These are phyloP conservation scores for Chaetomidium leptoderma DNA, from an alignment of 495 filamentous ascomycete genomes.

Conservation along the genomic window DNA sequence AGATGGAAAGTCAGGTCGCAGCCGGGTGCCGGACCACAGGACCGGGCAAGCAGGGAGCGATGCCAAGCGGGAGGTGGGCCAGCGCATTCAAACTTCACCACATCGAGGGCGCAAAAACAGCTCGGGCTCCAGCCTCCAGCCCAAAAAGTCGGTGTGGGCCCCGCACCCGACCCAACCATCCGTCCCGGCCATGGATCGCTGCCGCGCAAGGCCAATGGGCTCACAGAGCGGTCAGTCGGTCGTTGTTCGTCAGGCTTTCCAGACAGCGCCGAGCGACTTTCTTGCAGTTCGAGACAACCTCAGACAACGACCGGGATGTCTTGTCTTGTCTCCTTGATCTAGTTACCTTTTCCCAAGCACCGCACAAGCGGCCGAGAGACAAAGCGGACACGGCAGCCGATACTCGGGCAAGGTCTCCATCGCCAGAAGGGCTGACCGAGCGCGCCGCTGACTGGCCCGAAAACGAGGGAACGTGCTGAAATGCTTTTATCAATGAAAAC, in stretches of 20 bases:
- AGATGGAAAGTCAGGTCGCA: slow-evolving; percentile 10
- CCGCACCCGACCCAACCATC: slow-evolving; percentile 6
- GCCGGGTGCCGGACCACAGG: slow-evolving; percentile 19
- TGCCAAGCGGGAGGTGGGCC: slow-evolving; percentile 22
- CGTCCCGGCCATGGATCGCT: not conserved
- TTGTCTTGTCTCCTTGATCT: not conserved
- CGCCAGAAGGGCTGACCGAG: slow-evolving; percentile 9
- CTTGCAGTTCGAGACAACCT: not conserved
- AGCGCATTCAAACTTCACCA: too few species aligned
- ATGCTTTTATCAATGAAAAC: slow-evolving; percentile 30
- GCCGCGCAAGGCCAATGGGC: not conserved
- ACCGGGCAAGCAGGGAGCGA: slow-evolving; percentile 21
- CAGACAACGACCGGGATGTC: not conserved
- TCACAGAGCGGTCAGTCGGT: not conserved
- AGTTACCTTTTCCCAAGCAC: too few species aligned
- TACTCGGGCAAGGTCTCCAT: not conserved
- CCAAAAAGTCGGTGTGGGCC: slow-evolving; percentile 37
- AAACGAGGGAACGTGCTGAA: slow-evolving; percentile 8
- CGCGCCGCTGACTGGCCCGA: slow-evolving; percentile 1
- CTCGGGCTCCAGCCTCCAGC: slow-evolving; percentile 25
- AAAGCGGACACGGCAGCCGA: not conserved
- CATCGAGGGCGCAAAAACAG: slow-evolving; percentile 15
- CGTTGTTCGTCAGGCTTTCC: not conserved
- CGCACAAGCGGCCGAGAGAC: not conserved
- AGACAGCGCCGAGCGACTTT: not conserved